Conservation (phyloP, 495 filamentous ascomycete species). For the Choiromyces venosus region DNA sequence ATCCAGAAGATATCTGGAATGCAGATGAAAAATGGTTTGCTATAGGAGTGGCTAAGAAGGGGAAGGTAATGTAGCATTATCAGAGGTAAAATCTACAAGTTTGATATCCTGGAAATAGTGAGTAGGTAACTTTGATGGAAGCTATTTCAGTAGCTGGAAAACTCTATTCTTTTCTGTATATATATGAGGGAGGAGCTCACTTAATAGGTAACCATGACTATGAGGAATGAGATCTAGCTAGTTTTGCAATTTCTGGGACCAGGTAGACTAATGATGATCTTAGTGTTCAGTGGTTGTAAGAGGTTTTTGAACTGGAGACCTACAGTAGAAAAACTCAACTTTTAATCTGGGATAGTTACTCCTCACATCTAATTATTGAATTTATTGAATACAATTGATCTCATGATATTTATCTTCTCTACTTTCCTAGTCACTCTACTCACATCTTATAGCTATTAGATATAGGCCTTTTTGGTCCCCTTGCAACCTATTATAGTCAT, state of each 20-base stretch:
- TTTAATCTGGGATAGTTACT: slow-evolving; percentile 18
- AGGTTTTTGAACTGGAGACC: slow-evolving; percentile 7
- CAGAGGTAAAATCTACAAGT: neutral
- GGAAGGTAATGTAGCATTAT: neutral
- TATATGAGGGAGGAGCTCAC: slow-evolving; percentile 16
- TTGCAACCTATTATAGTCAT: slow-evolving; percentile 13
- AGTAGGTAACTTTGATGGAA: slow-evolving; percentile 17
- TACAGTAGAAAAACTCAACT: neutral
- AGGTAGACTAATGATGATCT: slow-evolving; percentile 13
- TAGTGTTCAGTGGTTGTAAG: slow-evolving; percentile 5
- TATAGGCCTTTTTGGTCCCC: neutral
- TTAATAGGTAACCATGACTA: slow-evolving; percentile 12
- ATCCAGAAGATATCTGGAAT: slow-evolving; percentile 4
- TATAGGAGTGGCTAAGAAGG: slow-evolving; percentile 6
- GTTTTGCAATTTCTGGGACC: slow-evolving; percentile 10
- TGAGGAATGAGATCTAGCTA: slow-evolving; percentile 9
- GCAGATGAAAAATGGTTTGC: slow-evolving; percentile 12
- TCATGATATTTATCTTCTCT: slow-evolving; percentile 14
- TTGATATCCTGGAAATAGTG: slow-evolving; percentile 13
- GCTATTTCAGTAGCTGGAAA: neutral
- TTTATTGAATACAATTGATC: slow-evolving; percentile 12
- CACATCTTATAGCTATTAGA: slow-evolving; percentile 12
- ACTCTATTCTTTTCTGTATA: slow-evolving; percentile 6
- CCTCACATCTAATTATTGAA: slow-evolving; percentile 3
- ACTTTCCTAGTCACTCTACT: slow-evolving; percentile 12